Percentiles rank a stretch among this genome's conserved stretches.
These are phyloP conservation scores for Pyrenula aspistea DNA, from an alignment of 495 filamentous ascomycete genomes.

Conservation along the genomic window DNA sequence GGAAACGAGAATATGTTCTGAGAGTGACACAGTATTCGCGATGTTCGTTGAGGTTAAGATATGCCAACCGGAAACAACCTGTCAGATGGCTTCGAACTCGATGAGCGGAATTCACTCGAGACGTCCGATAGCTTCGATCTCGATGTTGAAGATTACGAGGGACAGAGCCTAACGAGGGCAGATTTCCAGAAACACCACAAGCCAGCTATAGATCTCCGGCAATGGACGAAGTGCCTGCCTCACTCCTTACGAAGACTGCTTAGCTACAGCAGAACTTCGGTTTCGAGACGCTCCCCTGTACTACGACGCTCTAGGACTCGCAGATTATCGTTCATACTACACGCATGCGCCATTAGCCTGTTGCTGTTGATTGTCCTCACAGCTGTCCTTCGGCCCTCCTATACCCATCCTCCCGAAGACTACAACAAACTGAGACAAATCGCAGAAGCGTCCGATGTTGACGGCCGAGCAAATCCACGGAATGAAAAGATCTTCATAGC, in stretches of 20 bases:
- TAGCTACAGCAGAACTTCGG: constrained; percentile 11
- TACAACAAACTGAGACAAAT: constrained; percentile 29
- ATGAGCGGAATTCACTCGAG: constrained; percentile 29
- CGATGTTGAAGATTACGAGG: constrained; percentile 36
- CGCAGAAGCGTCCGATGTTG: constrained; percentile 18
- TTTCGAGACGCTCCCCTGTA: constrained; percentile 16
- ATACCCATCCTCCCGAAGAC: constrained; percentile 39
- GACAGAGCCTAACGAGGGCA: constrained; percentile 21
- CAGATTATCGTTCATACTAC: constrained; percentile 51
- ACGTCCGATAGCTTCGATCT: constrained; percentile 32
- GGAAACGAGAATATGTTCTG: too few species aligned
- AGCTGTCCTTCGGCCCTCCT: constrained; percentile 46
- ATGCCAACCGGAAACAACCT: constrained; percentile 32
- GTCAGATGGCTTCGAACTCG: constrained; percentile 35
- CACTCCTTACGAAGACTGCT: constrained; percentile 20
- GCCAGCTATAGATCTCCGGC: constrained; percentile 1
- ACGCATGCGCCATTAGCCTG: constrained; percentile 54
- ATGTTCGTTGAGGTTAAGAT: too few species aligned
- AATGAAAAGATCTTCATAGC: constrained; percentile 66
- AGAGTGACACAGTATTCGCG: too few species aligned
- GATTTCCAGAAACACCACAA: constrained; percentile 6
- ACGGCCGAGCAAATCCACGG: constrained; percentile 48
- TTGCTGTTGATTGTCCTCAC: constrained; percentile 41
- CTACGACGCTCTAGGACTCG: constrained; percentile 35
- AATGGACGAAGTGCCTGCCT: constrained; percentile 15